Percentiles rank a stretch among this genome's conserved stretches.
These are phyloP conservation scores for Sclerotinia minor DNA, from an alignment of 2,329 filamentous ascomycete genomes.

Conservation along the genomic window DNA sequence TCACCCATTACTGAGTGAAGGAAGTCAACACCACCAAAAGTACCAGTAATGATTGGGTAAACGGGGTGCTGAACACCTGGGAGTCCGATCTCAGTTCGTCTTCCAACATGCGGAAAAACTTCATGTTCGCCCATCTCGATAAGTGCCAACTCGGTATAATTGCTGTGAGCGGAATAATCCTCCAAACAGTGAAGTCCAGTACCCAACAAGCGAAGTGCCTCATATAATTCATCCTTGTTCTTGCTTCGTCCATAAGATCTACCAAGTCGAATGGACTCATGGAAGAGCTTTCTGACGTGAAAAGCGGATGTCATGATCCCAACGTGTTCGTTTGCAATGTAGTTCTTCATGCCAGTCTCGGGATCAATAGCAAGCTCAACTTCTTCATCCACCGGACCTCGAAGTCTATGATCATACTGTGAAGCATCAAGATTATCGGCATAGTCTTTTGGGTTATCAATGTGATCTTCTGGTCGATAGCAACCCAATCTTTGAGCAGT, in stretches of 20 bases:
- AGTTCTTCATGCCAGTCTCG: slow-evolving; percentile 81
- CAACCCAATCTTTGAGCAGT: slow-evolving; percentile 76
- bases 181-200: slow-evolving; percentile 89
- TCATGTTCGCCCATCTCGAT: slow-evolving; percentile 81
- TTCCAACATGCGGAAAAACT: slow-evolving; percentile 85
- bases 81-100: slow-evolving; percentile 68
- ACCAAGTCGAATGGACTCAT: slow-evolving; percentile 74
- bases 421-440: slow-evolving; percentile 85
- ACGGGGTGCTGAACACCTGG: slow-evolving; percentile 65
- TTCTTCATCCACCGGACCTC: slow-evolving; percentile 76
- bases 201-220: slow-evolving; percentile 81
- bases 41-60: slow-evolving; percentile 84
- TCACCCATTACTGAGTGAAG: slow-evolving; percentile 79
- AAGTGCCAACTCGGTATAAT: slow-evolving; percentile 84
- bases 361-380: slow-evolving; percentile 78
- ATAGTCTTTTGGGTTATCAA: slow-evolving; percentile 79
- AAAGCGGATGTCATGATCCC: slow-evolving; percentile 80
- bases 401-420: slow-evolving; percentile 76
- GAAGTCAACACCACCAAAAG: slow-evolving; percentile 94
- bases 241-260: slow-evolving; percentile 67
- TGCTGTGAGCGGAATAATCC: slow-evolving; percentile 91
- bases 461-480: slow-evolving; percentile 81
- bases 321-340: slow-evolving; percentile 81
- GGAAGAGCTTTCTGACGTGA: slow-evolving; percentile 73
- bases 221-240: slow-evolving; percentile 77